Percentiles rank a stretch among this genome's conserved stretches.
Evolutionary conservation across 352 stramenopile genomes (phyloP).

Genomic region (Phytophthora fragariae): DNA sequence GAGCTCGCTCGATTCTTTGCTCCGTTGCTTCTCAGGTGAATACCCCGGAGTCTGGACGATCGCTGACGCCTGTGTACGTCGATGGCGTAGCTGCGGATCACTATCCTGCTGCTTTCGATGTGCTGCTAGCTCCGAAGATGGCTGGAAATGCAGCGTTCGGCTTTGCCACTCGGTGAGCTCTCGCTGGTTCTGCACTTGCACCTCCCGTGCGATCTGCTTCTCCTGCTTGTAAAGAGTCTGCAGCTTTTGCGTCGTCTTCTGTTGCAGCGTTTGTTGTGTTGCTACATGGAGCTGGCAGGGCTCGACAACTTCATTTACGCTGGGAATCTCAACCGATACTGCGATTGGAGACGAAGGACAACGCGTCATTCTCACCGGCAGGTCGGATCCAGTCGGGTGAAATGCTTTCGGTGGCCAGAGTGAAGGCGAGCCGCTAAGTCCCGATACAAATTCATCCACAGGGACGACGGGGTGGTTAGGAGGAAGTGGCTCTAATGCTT

Average conservation of each 20-base stretch:
- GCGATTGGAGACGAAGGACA: conserved; percentile 57
- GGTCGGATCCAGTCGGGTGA: conserved; percentile 43
- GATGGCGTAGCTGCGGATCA: conserved; percentile 28
- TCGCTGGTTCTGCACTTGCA: conserved; percentile 47
- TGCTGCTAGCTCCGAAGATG: conserved; percentile 32
- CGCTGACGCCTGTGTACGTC: conserved; percentile 44
- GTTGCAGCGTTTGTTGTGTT: conserved; percentile 35
- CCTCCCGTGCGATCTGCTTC: conserved; percentile 25
- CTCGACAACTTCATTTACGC: conserved; percentile 22
- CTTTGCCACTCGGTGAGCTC: conserved; percentile 49
- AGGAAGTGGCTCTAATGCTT: conserved; percentile 20
- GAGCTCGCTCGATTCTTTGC: conserved; percentile 45
- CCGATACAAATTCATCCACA: conserved; percentile 21
- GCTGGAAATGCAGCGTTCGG: conserved; percentile 50
- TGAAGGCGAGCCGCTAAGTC: conserved; percentile 47
- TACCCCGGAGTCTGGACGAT: conserved; percentile 64
- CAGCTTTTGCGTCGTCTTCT: conserved; percentile 35
- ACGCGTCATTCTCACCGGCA: conserved; percentile 45
- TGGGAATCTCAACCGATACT: conserved; percentile 14
- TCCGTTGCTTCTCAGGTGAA: conserved; percentile 46
- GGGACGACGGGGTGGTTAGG: background rate
- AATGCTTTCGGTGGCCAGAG: conserved; percentile 62
- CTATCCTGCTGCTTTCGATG: conserved; percentile 23
- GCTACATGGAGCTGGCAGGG: conserved; percentile 33
- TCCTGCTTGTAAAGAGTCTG: conserved; percentile 48